These are phyloP conservation scores for Prunus armeniaca DNA, from an alignment of 306 rosid genomes.

Conservation along the genomic window DNA sequence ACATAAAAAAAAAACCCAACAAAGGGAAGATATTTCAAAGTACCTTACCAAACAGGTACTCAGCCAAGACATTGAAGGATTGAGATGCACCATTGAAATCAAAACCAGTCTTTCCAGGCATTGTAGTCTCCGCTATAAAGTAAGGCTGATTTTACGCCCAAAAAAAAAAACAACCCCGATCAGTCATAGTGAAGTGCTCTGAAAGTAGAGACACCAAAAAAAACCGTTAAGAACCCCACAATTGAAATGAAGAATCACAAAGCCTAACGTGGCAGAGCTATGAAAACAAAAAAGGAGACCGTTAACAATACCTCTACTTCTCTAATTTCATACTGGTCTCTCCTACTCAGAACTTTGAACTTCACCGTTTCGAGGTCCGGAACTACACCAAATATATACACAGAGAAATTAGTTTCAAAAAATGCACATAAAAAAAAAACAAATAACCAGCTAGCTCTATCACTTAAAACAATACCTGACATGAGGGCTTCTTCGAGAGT, in stretches of 20 bases:
- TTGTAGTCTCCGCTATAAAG: constrained; percentile 80
- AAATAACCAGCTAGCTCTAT: not conserved
- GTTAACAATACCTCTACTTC: constrained; percentile 62
- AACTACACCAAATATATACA: constrained; percentile 43
- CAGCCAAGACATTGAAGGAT: constrained; percentile 87
- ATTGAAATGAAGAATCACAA: not conserved
- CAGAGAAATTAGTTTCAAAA: not conserved
- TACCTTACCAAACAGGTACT: constrained; percentile 97
- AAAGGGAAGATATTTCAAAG: constrained; percentile 15
- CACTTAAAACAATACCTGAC: constrained; percentile 44
- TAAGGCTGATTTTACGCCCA: constrained; percentile 57
- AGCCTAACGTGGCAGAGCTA: no score
- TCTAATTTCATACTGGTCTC: constrained; percentile 74
- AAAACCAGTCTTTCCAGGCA: constrained; percentile 88
- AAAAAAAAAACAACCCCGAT: not conserved
- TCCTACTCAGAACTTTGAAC: constrained; percentile 63
- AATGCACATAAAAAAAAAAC: not conserved
- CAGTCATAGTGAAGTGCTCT: not conserved
- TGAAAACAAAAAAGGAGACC: not conserved
- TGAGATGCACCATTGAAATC: constrained; percentile 71
- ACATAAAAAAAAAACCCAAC: not conserved
- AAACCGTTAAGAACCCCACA: not conserved
- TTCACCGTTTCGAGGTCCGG: constrained; percentile 84
- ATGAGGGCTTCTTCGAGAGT: constrained; percentile 86
- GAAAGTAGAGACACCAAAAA: no score